Base-by-base conservation (phyloP, 176 grass and related monocot species). In the Luzula sylvatica region DNA sequence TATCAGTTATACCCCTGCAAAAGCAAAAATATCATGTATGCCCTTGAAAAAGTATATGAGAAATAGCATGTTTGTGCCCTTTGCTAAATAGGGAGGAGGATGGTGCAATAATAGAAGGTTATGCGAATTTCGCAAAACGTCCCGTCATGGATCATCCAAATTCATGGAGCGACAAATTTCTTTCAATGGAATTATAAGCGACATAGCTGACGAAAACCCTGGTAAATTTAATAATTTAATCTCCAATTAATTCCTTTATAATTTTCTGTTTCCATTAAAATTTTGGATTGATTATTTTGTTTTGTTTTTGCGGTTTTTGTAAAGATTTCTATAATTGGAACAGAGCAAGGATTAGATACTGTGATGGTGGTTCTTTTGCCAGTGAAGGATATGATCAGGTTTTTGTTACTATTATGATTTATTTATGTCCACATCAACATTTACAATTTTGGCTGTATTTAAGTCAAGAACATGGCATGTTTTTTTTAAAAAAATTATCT, bases 311-410 rank as follows among this genome's bases (percentile, higher is more conserved):
- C 23, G 5, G 14, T 11, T 20, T 20, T n/a, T n/a, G n/a, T n/a
- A 8, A 72, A 95, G 90, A 95, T 49, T 95, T 95, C 71, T 82
- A 86, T 75, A 82, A 73, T 65, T 95, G 90, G 90, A 95, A 95
- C 56, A 76, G 84, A 68, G 84, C 87, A 11, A 78, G 62, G 45
- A 73, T 95, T 13, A 63, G 83, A 7, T 95, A 95, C 72, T 95
- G 90, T 54, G 90, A 95, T 56, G 71, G 90, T 45, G 83, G 48
- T 14, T 95, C 90, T 4, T 95, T 95, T 46, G 63, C 71, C 7
- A 82, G 90, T 27, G 84, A 96, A 16, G 55, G 61, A 55, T 82
- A 76, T 46, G 64, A 88, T 74, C 15, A 78, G 83, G 87, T 58
- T 68, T 7, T 59, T 65, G 6, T 15, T 14, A 1, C 32, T n/a